Base-by-base conservation (phyloP, 2,329 filamentous ascomycete genomes). In the Helotiales sp. region DNA sequence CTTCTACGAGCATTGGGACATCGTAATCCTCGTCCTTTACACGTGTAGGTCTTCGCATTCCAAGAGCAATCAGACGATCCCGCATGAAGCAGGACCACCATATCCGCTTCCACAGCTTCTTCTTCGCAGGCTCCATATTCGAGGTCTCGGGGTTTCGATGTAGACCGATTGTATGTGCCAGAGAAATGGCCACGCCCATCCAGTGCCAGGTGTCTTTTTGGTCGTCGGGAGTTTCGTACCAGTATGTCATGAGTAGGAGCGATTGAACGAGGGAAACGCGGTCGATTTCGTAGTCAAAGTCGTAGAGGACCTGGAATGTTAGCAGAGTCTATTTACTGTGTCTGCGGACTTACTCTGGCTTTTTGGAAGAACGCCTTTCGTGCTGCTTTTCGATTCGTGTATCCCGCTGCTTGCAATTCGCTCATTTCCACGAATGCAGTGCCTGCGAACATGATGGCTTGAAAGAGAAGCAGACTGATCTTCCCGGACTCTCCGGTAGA, bases 51-150 rank as follows among this genome's bases (percentile, higher is more conserved):
- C 95, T 88, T 65, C 95, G 88, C 94, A 97, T 97, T 64, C 95
- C 95, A 13, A 98, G 83, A 1, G 95, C 95, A 70, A 97, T 93
- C 49, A 97, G 85, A 58, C 94, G 91, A 79, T 98, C 95, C 63
- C 94, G 90, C 88, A 97, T 97, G 76, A 97, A 97, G 70, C 93
- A 96, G 34, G 92, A 97, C 95, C 95, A 98, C 95, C 95, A 98
- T 73, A 97, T 96, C 62, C 94, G 87, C 81, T 97, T 97, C 92
- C 94, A 97, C 60, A 97, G 82, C 75, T 89, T 92, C 76, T 93
- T 91, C 75, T 92, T 91, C 62, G 87, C 85, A 2, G 82, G 79
- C 45, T 91, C 86, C 86, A 97, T 93, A 73, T 87, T 89, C 8
- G 92, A 93, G 65, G 89, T 91, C 32, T 86, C 86, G 1, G 93